Evolutionary conservation across 2,329 filamentous ascomycete species (phyloP).

Genomic region (Hymenoscyphus fructigenus): DNA sequence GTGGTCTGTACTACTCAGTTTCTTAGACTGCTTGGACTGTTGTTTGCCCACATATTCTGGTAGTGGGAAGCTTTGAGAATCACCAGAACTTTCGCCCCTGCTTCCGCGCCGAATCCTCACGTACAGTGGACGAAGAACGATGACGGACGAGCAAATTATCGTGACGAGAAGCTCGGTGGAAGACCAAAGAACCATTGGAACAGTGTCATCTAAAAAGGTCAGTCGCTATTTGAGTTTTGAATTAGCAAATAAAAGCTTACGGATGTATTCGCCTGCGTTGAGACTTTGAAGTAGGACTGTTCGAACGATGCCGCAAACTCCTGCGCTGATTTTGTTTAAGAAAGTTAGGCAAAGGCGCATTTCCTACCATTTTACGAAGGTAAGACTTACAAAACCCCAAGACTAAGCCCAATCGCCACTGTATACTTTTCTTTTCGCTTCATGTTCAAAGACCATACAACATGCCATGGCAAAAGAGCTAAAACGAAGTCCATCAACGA

Average conservation of each 20-base stretch:
- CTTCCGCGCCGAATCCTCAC: not conserved
- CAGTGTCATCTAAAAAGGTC: not conserved
- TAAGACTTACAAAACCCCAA: conserved; percentile 11
- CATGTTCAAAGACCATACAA: conserved; percentile 8
- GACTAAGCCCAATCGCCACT: conserved; percentile 2
- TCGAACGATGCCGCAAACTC: conserved; percentile 10
- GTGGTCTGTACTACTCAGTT: not conserved
- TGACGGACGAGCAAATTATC: conserved; percentile 5
- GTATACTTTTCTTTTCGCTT: conserved; percentile 9
- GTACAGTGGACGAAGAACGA: conserved; percentile 7
- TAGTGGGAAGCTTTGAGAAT: not conserved
- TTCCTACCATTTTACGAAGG: not conserved
- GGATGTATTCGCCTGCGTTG: conserved; percentile 6
- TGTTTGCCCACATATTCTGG: not conserved
- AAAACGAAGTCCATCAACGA: conserved; percentile 10
- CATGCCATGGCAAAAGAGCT: conserved; percentile 7
- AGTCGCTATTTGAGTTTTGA: not conserved
- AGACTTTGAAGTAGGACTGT: not conserved
- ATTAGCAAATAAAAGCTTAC: not conserved
- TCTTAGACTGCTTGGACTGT: not conserved
- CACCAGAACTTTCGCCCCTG: not conserved
- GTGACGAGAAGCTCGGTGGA: conserved; percentile 3
- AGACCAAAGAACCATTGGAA: conserved; percentile 2
- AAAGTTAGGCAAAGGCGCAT: not conserved
- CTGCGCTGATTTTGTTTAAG: conserved; percentile 1